phyloP scores from a whole-genome alignment of 1,139 yeast genomes.

The Nakaseomyces glabratus region DNA sequence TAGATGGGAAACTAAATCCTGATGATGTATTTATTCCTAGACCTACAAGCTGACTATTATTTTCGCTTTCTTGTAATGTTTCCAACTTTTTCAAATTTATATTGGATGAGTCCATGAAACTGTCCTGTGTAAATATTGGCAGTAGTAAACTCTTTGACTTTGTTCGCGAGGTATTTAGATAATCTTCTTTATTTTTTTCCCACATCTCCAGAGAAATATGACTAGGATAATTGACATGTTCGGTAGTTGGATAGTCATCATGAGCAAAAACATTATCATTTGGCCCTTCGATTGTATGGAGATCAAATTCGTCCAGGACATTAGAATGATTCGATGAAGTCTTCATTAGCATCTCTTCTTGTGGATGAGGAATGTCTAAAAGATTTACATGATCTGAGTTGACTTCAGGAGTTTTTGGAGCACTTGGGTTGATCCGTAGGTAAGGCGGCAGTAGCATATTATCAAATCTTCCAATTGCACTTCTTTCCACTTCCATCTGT shows the following conservation, averaged over 20 bases:
- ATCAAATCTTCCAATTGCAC: slow-evolving; percentile 27
- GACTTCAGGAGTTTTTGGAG: slow-evolving; percentile 1
- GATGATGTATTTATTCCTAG: slow-evolving; percentile 3
- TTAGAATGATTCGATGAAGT: background rate
- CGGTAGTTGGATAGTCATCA: slow-evolving; percentile 1
- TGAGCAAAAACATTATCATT: background rate
- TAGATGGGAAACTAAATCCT: slow-evolving; percentile 2
- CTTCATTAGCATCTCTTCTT: background rate
- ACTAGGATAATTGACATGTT: slow-evolving; percentile 13
- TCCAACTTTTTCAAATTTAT: slow-evolving; percentile 3
- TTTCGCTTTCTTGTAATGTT: slow-evolving; percentile 5
- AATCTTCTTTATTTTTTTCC: slow-evolving; percentile 12
- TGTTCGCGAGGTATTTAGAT: slow-evolving; percentile 13
- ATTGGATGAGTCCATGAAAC: background rate
- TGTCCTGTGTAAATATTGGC: slow-evolving; percentile 16
- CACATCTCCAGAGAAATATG: slow-evolving; percentile 20
- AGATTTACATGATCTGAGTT: background rate
- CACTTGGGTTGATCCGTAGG: slow-evolving; percentile 13
- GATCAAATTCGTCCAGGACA: slow-evolving; percentile 4
- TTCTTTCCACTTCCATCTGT: slow-evolving; percentile 20
- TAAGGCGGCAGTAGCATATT: slow-evolving; percentile 29
- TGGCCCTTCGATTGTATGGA: background rate
- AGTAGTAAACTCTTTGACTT: slow-evolving; percentile 12
- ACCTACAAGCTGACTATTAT: background rate
- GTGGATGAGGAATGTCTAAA: slow-evolving; percentile 2